Evolutionary conservation across 2,329 filamentous ascomycete species (phyloP).

Genomic region (Aureobasidium sp.): DNA sequence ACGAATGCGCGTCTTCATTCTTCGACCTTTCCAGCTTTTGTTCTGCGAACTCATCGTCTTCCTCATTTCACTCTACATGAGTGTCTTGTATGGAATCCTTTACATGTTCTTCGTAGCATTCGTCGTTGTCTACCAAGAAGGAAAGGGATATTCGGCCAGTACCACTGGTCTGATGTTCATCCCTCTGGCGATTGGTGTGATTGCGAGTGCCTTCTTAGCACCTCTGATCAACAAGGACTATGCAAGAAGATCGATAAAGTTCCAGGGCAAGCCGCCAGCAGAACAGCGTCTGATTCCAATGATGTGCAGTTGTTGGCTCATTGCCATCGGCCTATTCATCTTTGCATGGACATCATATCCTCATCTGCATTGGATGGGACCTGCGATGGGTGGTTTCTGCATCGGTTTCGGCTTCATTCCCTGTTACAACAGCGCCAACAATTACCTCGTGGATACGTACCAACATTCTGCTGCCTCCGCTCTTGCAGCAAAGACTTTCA

Average conservation of each 20-base stretch:
- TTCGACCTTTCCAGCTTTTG: constrained; percentile 78
- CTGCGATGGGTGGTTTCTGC: constrained; percentile 31
- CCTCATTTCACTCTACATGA: constrained; percentile 78
- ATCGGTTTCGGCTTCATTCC: constrained; percentile 28
- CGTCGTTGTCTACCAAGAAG: constrained; percentile 62
- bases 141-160: constrained; percentile 68
- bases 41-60: constrained; percentile 80
- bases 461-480: constrained; percentile 62
- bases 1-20: constrained; percentile 62
- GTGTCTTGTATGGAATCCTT: constrained; percentile 64
- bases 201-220: constrained; percentile 37
- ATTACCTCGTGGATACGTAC: constrained; percentile 48
- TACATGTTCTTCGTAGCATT: constrained; percentile 69
- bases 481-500: constrained; percentile 32
- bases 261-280: constrained; percentile 66
- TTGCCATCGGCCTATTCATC: constrained; percentile 58
- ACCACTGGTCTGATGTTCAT: constrained; percentile 82
- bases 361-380: constrained; percentile 60
- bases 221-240: constrained; percentile 79
- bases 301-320: constrained; percentile 47
- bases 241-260: constrained; percentile 51
- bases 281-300: constrained; percentile 75
- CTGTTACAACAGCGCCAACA: constrained; percentile 23
- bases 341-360: constrained; percentile 64
- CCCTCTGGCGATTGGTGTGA: constrained; percentile 67